phyloP scores from a whole-genome alignment of 2,329 filamentous ascomycete genomes.

The Didymella pomorum region DNA sequence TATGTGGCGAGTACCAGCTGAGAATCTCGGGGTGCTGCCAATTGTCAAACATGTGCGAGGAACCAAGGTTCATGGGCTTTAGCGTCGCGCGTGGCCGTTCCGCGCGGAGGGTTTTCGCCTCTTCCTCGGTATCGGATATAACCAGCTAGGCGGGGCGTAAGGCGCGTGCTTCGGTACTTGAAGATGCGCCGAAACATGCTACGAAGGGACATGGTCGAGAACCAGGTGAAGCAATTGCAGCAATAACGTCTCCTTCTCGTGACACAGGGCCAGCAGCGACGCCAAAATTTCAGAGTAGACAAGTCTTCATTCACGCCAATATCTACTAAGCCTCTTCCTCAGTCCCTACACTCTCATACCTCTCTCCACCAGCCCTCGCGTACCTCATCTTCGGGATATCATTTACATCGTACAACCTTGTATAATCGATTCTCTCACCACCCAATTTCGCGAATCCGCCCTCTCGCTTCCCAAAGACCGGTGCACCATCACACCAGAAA shows the following conservation, averaged over 20 bases:
- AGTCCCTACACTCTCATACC: constrained; percentile 67
- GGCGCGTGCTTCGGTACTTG: constrained; percentile 11
- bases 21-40: neutral
- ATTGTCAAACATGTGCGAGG: constrained; percentile 18
- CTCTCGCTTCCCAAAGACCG: constrained; percentile 77
- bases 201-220: too few relatives aligned
- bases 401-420: constrained; percentile 88
- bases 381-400: constrained; percentile 78
- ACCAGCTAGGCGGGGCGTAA: too few relatives aligned
- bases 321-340: constrained; percentile 38
- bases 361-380: constrained; percentile 54
- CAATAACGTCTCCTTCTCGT: too few relatives aligned
- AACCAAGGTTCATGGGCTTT: constrained; percentile 14
- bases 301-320: neutral
- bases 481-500: constrained; percentile 92
- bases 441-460: constrained; percentile 78
- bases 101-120: constrained; percentile 33
- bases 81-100: constrained; percentile 20
- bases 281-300: neutral
- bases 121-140: constrained; percentile 27
- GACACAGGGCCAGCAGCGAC: too few relatives aligned
- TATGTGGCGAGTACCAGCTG: neutral
- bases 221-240: too few relatives aligned
- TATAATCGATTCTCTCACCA: constrained; percentile 84
- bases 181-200: constrained; percentile 18